phyloP scores from a whole-genome alignment of 352 stramenopile genomes.

The Globisporangium middletonii region DNA sequence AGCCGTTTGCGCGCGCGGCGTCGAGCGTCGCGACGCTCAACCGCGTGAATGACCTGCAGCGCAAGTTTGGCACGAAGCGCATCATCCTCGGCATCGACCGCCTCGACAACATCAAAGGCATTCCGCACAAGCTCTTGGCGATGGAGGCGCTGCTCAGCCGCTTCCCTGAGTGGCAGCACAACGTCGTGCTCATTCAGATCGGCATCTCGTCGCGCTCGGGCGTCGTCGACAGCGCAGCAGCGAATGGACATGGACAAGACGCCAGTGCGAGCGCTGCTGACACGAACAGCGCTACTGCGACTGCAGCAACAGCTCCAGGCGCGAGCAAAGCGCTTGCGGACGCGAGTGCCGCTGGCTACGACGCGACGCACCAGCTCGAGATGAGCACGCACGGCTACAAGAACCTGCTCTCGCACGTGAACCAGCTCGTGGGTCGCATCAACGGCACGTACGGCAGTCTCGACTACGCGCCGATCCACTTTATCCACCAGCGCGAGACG shows the following conservation, averaged over 20 bases:
- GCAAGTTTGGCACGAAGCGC: slow-evolving; percentile 73
- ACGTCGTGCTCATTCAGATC: slow-evolving; percentile 94
- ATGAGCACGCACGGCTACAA: slow-evolving; percentile 75
- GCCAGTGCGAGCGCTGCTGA: slow-evolving; percentile 8
- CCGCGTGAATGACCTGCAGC: slow-evolving; percentile 63
- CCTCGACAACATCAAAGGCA: slow-evolving; percentile 89
- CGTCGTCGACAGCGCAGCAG: slow-evolving; percentile 24
- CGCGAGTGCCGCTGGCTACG: slow-evolving; percentile 16
- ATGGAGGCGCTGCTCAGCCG: slow-evolving; percentile 82
- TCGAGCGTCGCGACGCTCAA: slow-evolving; percentile 50
- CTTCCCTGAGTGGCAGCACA: slow-evolving; percentile 91
- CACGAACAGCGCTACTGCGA: neutral
- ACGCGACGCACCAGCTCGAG: slow-evolving; percentile 56
- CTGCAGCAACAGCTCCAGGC: neutral
- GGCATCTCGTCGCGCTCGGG: slow-evolving; percentile 87
- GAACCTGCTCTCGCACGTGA: slow-evolving; percentile 72
- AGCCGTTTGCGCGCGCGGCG: slow-evolving; percentile 66
- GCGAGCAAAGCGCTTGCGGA: slow-evolving; percentile 4
- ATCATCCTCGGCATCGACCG: slow-evolving; percentile 82
- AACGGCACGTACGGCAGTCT: slow-evolving; percentile 85
- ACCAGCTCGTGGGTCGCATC: slow-evolving; percentile 86
- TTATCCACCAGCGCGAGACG: slow-evolving; percentile 79
- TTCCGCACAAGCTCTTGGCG: slow-evolving; percentile 84
- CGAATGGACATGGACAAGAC: neutral
- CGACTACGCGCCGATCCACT: slow-evolving; percentile 89